Evolutionary conservation across 805 yeast genomes (phyloP).

Genomic region (Metschnikowia gelsemii): DNA sequence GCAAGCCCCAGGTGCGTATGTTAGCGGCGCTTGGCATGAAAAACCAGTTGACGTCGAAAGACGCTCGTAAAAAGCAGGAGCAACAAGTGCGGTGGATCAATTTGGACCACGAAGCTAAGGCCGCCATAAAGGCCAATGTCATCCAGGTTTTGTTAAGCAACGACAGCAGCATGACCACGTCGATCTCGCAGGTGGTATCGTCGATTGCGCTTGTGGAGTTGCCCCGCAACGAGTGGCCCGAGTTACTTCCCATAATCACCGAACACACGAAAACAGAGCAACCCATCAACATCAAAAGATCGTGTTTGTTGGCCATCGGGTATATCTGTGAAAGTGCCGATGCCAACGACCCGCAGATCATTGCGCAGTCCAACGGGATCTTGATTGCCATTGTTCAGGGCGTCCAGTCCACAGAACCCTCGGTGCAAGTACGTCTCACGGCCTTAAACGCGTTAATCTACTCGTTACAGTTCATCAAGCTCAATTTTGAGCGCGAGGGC

Average conservation of each 20-base stretch:
- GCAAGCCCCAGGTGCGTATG: conserved; percentile 79
- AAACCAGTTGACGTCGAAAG: conserved; percentile 85
- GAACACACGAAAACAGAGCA: conserved; percentile 80
- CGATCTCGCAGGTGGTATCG: conserved; percentile 92
- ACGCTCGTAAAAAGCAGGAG: conserved; percentile 51
- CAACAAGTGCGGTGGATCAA: conserved; percentile 75
- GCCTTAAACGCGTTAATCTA: conserved; percentile 90
- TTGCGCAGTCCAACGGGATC: conserved; percentile 85
- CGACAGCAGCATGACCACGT: conserved; percentile 77
- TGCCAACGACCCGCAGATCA: conserved; percentile 72
- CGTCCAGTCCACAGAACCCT: conserved; percentile 79
- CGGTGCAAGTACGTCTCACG: conserved; percentile 73
- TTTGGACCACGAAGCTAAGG: conserved; percentile 53
- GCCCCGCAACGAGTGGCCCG: conserved; percentile 86
- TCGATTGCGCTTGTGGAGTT: conserved; percentile 96
- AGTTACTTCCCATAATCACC: conserved; percentile 77
- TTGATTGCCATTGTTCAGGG: conserved; percentile 96
- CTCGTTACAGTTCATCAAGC: conserved; percentile 84
- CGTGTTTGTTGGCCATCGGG: conserved; percentile 87
- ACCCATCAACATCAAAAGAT: conserved; percentile 77
- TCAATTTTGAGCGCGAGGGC: conserved; percentile 87
- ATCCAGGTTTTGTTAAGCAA: conserved; percentile 60
- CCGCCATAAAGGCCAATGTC: conserved; percentile 59
- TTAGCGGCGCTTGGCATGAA: conserved; percentile 86
- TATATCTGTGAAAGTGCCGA: conserved; percentile 95